phyloP scores from a whole-genome alignment of 371 early-diverging fungal species.

The Mortierella sp. region DNA sequence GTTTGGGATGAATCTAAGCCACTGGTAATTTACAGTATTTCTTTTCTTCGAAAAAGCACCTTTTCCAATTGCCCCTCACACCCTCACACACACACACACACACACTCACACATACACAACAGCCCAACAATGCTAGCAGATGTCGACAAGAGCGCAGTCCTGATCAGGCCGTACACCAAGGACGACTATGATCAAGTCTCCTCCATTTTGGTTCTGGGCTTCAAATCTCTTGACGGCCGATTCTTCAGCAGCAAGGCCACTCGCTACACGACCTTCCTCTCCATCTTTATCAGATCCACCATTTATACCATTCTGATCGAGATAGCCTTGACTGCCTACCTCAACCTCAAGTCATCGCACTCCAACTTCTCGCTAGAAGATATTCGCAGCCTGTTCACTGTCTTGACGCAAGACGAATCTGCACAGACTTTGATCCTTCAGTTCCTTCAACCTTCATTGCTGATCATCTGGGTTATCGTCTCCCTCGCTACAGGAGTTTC shows the following conservation, averaged over 20 bases:
- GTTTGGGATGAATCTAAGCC: too few species aligned
- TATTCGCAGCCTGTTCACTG: slow-evolving; percentile 6
- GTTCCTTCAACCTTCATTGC: slow-evolving; percentile 25
- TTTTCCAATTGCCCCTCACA: background rate
- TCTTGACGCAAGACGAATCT: slow-evolving; percentile 8
- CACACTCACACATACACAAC: background rate
- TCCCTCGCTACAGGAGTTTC: slow-evolving; percentile 9
- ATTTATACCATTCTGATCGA: slow-evolving; percentile 23
- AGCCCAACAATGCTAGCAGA: background rate
- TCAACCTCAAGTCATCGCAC: slow-evolving; percentile 2
- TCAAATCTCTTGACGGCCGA: slow-evolving; percentile 13
- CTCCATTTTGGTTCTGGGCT: slow-evolving; percentile 24
- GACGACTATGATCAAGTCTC: slow-evolving; percentile 41
- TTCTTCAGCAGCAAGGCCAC: slow-evolving; percentile 9
- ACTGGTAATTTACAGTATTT: too few species aligned
- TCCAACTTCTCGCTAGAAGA: background rate
- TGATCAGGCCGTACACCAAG: slow-evolving; percentile 37
- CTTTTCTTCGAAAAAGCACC: too few species aligned
- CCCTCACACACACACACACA: background rate
- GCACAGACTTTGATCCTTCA: slow-evolving; percentile 16
- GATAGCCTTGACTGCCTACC: slow-evolving; percentile 18
- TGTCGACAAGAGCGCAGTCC: slow-evolving; percentile 27
- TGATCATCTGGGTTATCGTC: slow-evolving; percentile 18
- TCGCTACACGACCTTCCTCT: slow-evolving; percentile 4
- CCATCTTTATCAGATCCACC: slow-evolving; percentile 23